phyloP scores from a whole-genome alignment of 768 basidiomycete genomes.

The Pleurotus eryngii region DNA sequence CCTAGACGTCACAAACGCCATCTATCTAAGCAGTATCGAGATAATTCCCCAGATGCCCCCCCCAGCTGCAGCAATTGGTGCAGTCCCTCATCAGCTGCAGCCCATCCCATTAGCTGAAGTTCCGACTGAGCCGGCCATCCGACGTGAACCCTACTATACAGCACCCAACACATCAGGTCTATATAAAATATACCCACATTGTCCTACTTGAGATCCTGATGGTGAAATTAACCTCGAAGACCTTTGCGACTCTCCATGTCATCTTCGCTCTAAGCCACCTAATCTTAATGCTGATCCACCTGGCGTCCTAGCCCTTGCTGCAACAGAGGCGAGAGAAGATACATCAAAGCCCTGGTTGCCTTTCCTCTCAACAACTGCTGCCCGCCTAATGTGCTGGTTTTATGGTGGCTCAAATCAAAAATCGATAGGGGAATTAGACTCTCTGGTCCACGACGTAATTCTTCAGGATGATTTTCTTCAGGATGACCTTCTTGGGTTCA shows the following conservation, averaged over 20 bases:
- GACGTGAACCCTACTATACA: not conserved
- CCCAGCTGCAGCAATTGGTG: too few relatives aligned
- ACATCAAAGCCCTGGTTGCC: not conserved
- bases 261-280: not conserved
- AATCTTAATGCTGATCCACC: too few relatives aligned
- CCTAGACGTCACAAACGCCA: too few relatives aligned
- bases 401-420: conserved; percentile 13
- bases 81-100: too few relatives aligned
- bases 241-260: not conserved
- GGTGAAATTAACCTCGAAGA: not conserved
- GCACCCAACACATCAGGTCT: not conserved
- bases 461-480: conserved; percentile 19
- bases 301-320: not conserved
- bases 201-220: conserved; percentile 1
- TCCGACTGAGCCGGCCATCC: too few relatives aligned
- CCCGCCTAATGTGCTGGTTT: conserved; percentile 21
- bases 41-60: too few relatives aligned
- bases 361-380: conserved; percentile 1
- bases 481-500: conserved; percentile 18
- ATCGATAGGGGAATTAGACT: conserved; percentile 18
- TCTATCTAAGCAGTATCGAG: too few relatives aligned
- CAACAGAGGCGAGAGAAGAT: not conserved
- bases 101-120: too few relatives aligned
- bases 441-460: conserved; percentile 22
- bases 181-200: not conserved